phyloP scores from a whole-genome alignment of 2,329 filamentous ascomycete genomes.

The Phaeoacremonium minimum region DNA sequence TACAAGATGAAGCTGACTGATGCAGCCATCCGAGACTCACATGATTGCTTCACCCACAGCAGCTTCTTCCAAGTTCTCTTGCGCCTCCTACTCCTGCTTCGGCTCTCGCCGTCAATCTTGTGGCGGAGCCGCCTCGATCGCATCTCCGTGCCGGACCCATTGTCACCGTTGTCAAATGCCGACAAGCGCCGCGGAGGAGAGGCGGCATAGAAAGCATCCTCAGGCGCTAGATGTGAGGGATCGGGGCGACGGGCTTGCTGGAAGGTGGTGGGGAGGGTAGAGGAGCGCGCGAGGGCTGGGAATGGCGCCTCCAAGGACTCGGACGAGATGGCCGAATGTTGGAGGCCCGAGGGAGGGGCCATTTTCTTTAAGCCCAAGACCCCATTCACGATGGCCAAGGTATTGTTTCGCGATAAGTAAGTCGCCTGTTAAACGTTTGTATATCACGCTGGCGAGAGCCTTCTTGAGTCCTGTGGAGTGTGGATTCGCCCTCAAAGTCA shows the following conservation, averaged over 20 bases:
- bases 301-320: conserved; percentile 17
- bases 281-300: conserved; percentile 30
- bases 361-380: too few relatives aligned
- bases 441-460: too few relatives aligned
- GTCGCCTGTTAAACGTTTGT: too few relatives aligned
- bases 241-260: conserved; percentile 40
- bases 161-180: conserved; percentile 29
- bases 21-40: conserved; percentile 40
- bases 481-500: too few relatives aligned
- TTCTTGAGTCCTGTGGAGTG: too few relatives aligned
- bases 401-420: too few relatives aligned
- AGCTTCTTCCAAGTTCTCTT: conserved; percentile 89
- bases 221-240: conserved; percentile 70
- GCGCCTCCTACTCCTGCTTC: conserved; percentile 62
- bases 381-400: too few relatives aligned
- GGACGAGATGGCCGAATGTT: conserved; percentile 18
- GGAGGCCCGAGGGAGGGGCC: conserved; percentile 22
- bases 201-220: conserved; percentile 71
- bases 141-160: conserved; percentile 26
- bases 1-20: neutral
- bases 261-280: conserved; percentile 30
- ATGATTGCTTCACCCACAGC: conserved; percentile 95
- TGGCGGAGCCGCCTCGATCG: conserved; percentile 35
- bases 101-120: conserved; percentile 46
- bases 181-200: conserved; percentile 55